Base-by-base conservation (phyloP, 2,329 filamentous ascomycete species). In the Cercospora zeae-maydis region DNA sequence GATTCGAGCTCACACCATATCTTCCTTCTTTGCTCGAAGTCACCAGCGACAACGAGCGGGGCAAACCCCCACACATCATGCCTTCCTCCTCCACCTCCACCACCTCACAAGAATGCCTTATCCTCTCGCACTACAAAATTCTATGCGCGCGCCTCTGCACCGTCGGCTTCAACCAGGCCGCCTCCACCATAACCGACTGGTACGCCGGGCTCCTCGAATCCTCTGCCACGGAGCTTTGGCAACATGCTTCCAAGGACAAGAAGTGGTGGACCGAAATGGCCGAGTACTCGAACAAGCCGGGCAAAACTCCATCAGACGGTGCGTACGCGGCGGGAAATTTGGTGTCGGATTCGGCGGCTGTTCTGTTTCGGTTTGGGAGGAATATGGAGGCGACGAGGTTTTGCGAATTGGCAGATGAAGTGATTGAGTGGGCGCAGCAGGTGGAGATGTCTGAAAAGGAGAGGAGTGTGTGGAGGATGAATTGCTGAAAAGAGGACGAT, bases 361-460 rank as follows among this genome's bases (percentile, higher is more conserved):
- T 55, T 10, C 24, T 69, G 49, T 65, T 66, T 31, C 16, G 59
- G 21, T 62, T 63, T 56, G 66, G 67, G 11, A 59, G 69, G 45
- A 53, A 64, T 21, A 19, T 31, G 59, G 66, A 68, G 51, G 65
- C 57, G 13, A 51, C 39, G 36, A 14, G 36, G 13, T 66, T 63
- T 37, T 64, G 62, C n/a, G 62, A 68, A 19, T 54, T 56, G 39
- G 65, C 58, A 37, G 63, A 58, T 52, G 11, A 64, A 58, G 19
- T 68, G 8, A 34, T 63, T 6, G 31, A 36, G 8, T 47, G 58
- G 53, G 61, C 62, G 31, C 21, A 58, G 45, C 13, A 61, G 53
- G 45, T 47, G 31, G 54, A 59, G 55, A 42, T 45, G 37, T 11
- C 60, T 30, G 59, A 63, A 62, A 36, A 57, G 58, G n/a, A 39